A percentile compares a stretch with the other conserved stretches of the same genome.
phyloP scores from a whole-genome alignment of 176 grass and related monocot genomes.

The Zizania latifolia region DNA sequence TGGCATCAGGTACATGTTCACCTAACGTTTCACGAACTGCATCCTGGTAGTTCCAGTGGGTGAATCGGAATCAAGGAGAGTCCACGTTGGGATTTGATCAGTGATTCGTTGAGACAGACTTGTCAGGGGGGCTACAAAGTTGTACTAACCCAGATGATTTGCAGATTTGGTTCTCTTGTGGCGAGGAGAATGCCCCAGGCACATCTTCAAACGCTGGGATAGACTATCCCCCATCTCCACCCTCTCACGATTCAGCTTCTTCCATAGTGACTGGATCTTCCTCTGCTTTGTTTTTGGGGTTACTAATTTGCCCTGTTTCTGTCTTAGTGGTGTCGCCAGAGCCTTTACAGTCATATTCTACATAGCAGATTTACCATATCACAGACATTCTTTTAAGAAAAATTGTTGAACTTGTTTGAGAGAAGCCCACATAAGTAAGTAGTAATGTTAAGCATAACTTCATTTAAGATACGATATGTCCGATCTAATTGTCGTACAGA shows the following conservation, averaged over 20 bases:
- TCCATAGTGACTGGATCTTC: constrained; percentile 48
- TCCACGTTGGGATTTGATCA: neutral
- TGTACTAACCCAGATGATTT: constrained; percentile 35
- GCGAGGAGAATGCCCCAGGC: constrained; percentile 50
- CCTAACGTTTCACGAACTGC: constrained; percentile 24
- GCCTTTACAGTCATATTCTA: constrained; percentile 62
- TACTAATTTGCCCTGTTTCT: constrained; percentile 33
- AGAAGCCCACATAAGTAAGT: neutral
- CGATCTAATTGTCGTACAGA: neutral
- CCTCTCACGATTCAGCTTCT: constrained; percentile 46
- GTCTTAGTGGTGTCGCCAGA: constrained; percentile 64
- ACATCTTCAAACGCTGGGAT: constrained; percentile 57
- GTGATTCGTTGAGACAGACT: neutral
- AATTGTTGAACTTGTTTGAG: neutral
- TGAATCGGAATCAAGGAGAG: constrained; percentile 8
- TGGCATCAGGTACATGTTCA: constrained; percentile 28
- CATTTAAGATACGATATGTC: neutral
- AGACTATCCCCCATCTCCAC: constrained; percentile 38
- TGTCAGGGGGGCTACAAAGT: constrained; percentile 16
- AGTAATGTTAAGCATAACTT: neutral
- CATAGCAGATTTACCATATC: constrained; percentile 15
- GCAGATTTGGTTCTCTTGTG: constrained; percentile 49
- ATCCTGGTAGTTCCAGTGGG: neutral
- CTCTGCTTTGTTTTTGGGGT: constrained; percentile 50
- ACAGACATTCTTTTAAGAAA: neutral